phyloP scores from a whole-genome alignment of 2,329 filamentous ascomycete genomes.

The Atkinsonella texensis region DNA sequence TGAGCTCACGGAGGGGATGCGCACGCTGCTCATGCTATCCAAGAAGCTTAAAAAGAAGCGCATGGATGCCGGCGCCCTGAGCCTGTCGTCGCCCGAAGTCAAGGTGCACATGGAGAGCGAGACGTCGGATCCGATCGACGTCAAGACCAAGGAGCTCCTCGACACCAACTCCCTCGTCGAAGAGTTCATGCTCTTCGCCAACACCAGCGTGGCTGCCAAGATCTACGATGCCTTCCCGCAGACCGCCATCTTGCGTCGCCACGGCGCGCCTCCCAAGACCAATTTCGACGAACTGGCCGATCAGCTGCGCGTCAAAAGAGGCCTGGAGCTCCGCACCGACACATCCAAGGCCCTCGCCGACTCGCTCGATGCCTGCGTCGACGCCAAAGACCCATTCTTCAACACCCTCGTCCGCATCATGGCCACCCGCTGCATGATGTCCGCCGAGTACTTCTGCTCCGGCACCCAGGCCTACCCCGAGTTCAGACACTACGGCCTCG shows the following conservation, averaged over 20 bases:
- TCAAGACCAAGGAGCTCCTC: constrained; percentile 87
- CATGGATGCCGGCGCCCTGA: constrained; percentile 89
- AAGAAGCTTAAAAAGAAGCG: constrained; percentile 91
- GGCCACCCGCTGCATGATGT: constrained; percentile 98
- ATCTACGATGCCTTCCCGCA: constrained; percentile 90
- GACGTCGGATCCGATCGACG: constrained; percentile 88
- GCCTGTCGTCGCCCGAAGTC: constrained; percentile 94
- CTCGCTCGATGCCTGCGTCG: constrained; percentile 75
- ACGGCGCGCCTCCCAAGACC: constrained; percentile 82
- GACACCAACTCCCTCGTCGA: constrained; percentile 97
- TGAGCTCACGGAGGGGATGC: constrained; percentile 81
- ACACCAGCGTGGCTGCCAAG: constrained; percentile 82
- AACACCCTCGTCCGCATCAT: constrained; percentile 97
- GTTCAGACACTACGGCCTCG: constrained; percentile 93
- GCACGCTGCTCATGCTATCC: constrained; percentile 73
- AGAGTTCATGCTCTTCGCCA: constrained; percentile 98
- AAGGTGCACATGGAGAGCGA: constrained; percentile 92
- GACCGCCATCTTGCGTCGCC: constrained; percentile 84
- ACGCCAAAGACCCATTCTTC: constrained; percentile 80
- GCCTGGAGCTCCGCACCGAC: constrained; percentile 67
- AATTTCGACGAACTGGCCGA: constrained; percentile 93
- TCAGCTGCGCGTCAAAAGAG: constrained; percentile 79
- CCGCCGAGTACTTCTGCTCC: constrained; percentile 94
- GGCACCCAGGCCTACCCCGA: constrained; percentile 88
- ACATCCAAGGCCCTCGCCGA: constrained; percentile 90